These are phyloP conservation scores for Pseudogymnoascus sp. DNA, from an alignment of 2,329 filamentous ascomycete species.

Conservation along the genomic window DNA sequence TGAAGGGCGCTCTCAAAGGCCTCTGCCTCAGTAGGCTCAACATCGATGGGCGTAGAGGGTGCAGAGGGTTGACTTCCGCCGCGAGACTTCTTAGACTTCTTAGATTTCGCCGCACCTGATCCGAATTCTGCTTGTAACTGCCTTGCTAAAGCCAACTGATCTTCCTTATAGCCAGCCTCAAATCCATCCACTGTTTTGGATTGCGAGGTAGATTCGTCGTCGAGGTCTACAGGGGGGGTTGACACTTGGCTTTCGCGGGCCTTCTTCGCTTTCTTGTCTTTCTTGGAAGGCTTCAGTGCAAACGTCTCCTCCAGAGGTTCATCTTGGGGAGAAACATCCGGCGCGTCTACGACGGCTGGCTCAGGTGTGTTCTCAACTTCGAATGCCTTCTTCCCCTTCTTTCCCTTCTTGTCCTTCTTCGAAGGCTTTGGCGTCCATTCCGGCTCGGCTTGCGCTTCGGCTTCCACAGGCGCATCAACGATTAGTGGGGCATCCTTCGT, in stretches of 20 bases:
- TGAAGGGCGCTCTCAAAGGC: neutral
- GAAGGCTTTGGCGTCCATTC: constrained; percentile 3
- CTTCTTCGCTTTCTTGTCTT: constrained; percentile 35
- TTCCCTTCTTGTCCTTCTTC: constrained; percentile 25
- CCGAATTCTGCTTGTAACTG: neutral
- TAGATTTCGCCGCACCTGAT: constrained; percentile 14
- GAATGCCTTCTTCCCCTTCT: constrained; percentile 21
- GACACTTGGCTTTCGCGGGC: neutral
- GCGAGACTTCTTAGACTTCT: constrained; percentile 32
- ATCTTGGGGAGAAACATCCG: neutral
- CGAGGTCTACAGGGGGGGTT: neutral
- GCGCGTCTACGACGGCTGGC: neutral
- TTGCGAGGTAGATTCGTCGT: neutral
- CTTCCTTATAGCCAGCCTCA: neutral
- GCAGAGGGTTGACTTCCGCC: neutral
- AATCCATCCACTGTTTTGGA: neutral
- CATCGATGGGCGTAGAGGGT: neutral
- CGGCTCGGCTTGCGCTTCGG: neutral
- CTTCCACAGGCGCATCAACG: neutral
- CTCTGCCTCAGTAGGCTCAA: neutral
- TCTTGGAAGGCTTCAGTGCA: constrained; percentile 24
- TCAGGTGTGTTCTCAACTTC: neutral
- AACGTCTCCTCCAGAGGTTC: neutral
- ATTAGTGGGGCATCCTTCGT: constrained; percentile 5
- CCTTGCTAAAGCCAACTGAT: neutral